These are phyloP conservation scores for Neonothopanus nambi DNA, from an alignment of 1,284 basidiomycete species.

Conservation along the genomic window DNA sequence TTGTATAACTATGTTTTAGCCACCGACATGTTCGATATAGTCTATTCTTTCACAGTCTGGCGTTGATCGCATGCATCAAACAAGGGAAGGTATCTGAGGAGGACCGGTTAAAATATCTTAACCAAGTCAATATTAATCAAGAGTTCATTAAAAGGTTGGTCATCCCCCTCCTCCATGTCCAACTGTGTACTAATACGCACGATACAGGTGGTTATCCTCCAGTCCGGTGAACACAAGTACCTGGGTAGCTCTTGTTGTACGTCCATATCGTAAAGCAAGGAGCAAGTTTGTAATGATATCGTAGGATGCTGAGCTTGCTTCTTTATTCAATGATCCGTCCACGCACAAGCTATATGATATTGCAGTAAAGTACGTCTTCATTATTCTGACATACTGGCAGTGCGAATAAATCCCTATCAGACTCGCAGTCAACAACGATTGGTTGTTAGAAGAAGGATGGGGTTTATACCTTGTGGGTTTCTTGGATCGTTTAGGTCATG, in stretches of 20 bases:
- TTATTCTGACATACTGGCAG: not conserved
- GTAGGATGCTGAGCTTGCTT: slow-evolving; percentile 68
- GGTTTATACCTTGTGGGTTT: slow-evolving; percentile 56
- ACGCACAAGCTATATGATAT: slow-evolving; percentile 67
- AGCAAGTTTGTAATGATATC: slow-evolving; percentile 1
- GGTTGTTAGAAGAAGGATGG: slow-evolving; percentile 71
- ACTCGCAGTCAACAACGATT: slow-evolving; percentile 63
- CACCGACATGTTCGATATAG: slow-evolving; percentile 67
- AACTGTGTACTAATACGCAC: slow-evolving; percentile 5
- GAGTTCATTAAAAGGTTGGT: slow-evolving; percentile 55
- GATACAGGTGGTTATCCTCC: slow-evolving; percentile 60
- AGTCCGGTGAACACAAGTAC: slow-evolving; percentile 66
- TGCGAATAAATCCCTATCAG: slow-evolving; percentile 29
- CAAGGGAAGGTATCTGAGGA: slow-evolving; percentile 39
- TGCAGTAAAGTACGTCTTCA: slow-evolving; percentile 54
- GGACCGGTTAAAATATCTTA: slow-evolving; percentile 44
- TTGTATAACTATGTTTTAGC: slow-evolving; percentile 33
- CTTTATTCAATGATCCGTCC: slow-evolving; percentile 52
- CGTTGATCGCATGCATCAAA: slow-evolving; percentile 58
- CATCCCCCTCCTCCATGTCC: not conserved
- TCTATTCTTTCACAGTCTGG: slow-evolving; percentile 67
- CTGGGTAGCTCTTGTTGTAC: slow-evolving; percentile 66
- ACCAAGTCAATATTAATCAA: slow-evolving; percentile 61
- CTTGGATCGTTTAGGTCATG: not conserved
- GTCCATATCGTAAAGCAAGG: slow-evolving; percentile 23